Base-by-base conservation (phyloP, 805 yeast genomes). In the Candida alai region DNA sequence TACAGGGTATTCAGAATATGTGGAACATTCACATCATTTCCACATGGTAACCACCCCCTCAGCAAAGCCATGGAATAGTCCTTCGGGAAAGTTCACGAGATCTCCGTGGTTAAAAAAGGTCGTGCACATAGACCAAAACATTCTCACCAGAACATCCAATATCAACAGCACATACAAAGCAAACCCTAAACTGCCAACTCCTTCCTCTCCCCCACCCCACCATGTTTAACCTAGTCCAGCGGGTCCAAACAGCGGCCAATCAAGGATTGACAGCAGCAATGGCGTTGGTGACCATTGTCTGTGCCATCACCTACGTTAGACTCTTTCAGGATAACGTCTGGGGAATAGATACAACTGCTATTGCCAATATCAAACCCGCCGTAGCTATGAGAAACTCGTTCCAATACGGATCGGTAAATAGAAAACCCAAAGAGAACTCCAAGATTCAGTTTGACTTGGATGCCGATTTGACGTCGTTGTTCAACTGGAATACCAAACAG, bases 401-500 rank as follows among this genome's bases (percentile, higher is more conserved):
- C 47, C 68, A 72, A 40, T 81, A 71, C 51, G 96, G 96, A 2
- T 78, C 89, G 3, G 58, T 59, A 6, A 70, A 70, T 38, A 77
- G 80, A 32, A 73, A 69, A 44, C 80, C 84, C 32, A 88, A 82
- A 61, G 95, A 89, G 52, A 86, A 86, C 54, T 69, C 83, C 37
- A 75, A 72, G 47, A 56, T 88, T 24, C 61, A 62, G 9, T 88
- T 93, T 50, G 95, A 86, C 54, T 62, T 93, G 30, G 76, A 76
- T 5, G 67, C 70, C 1, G 96, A 90, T 58, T 67, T 90, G 41
- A 54, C 84, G 2, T 80, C 86, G 2, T 68, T 93, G 34, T 89
- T 89, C 73, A 88, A 84, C 58, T 90, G 97, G 96, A 93, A 90
- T 61, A 93, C 98, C 9, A 90, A 90, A 54, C 97, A 90, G 59